Evolutionary conservation across 768 basidiomycete genomes (phyloP), one percentile per base, ranked within the genome.

Genomic region (Suillus sp.): DNA sequence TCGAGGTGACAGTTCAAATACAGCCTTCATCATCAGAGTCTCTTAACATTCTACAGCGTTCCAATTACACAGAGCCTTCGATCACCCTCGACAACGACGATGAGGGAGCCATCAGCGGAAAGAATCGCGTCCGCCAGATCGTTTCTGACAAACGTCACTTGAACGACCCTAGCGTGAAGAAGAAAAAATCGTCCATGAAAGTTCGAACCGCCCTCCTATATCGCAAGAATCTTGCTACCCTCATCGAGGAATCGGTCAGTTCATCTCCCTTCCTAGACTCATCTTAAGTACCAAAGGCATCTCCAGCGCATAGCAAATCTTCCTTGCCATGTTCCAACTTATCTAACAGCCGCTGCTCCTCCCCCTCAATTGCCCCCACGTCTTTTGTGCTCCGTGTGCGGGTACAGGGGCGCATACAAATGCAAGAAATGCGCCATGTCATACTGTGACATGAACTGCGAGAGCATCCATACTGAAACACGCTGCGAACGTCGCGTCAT

Each of bases 171-270:
- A 75, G 76, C 43, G 74, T 73, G 0, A 74, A 76, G 59, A 89
- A 86, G 81, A 92, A 89, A 78, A 93, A 93, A 73, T 89, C 91
- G 14, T 89, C 85, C 4, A 91, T 90, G 86, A 89, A 84, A 67
- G 86, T 95, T 62, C 83, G 93, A 64, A 86, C 87, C 34, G 91
- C 93, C 22, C 79, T 95, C 40, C 75, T 95, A 51, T 95, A 95
- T 75, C 87, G 89, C 67, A 95, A 95, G 76, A 92, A 85, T 66
- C 80, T 95, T 16, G 78, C 84, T 4, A 81, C 86, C 7, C 80
- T 93, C 59, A 77, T 95, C 30, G 90, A 92, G 22, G 93, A 94
- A 79, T 89, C 91, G 62, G 93, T 93, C 68, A 66, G 91, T 81
- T 40, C n/a, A 25, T 42, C 40, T 22, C 37, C 35, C 35, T 6